Evolutionary conservation across 2,329 filamentous ascomycete species (phyloP).

Genomic region (Diaporthe citri): DNA sequence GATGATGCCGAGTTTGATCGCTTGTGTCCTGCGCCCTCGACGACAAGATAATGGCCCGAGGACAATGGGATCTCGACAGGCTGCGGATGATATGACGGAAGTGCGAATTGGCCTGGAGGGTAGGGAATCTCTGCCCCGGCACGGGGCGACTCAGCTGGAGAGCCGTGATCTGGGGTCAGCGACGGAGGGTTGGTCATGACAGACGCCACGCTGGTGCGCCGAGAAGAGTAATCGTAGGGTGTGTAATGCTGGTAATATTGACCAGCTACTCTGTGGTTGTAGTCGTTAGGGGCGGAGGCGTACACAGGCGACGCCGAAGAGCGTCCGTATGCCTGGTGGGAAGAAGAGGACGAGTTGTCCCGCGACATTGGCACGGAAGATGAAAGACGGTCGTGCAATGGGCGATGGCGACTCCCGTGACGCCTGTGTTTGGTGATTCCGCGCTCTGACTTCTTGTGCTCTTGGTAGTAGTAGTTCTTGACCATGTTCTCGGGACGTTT

Average conservation of each 20-base stretch:
- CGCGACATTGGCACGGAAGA: conserved; percentile 23
- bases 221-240: neutral
- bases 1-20: conserved; percentile 27
- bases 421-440: neutral
- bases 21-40: neutral
- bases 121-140: conserved; percentile 8
- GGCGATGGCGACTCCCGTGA: neutral
- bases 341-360: conserved; percentile 7
- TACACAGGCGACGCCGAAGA: neutral
- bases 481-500: conserved; percentile 91
- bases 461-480: conserved; percentile 86
- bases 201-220: conserved; percentile 20
- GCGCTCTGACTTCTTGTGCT: conserved; percentile 35
- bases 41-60: neutral
- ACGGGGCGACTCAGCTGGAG: conserved; percentile 45
- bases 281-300: neutral
- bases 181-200: conserved; percentile 60
- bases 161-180: conserved; percentile 77
- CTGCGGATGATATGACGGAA: neutral
- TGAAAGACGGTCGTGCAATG: neutral
- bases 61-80: neutral
- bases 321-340: neutral
- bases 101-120: conserved; percentile 21
- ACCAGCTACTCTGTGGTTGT: neutral
- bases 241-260: neutral